Percentiles rank a stretch among this genome's conserved stretches.
Conservation (phyloP, 2,329 filamentous ascomycete species). For the Reticulascus tulasneorum region DNA sequence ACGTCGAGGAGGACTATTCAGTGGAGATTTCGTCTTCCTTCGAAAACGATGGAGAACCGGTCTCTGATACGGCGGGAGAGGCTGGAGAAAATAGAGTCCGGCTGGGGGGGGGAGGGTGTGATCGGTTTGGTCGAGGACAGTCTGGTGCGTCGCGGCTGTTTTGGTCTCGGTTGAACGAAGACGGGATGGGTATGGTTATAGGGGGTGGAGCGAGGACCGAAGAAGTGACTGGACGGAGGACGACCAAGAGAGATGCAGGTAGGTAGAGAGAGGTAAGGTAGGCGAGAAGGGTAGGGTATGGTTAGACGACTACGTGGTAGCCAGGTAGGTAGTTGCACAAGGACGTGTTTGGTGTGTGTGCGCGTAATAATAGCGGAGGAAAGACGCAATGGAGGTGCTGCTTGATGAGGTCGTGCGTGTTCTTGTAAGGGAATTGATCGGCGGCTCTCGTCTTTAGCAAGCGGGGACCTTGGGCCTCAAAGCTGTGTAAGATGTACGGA, state of each 20-base stretch:
- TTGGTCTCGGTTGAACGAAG: no score
- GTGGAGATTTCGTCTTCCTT: no score
- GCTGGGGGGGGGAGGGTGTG: no score
- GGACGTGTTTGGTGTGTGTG: not conserved
- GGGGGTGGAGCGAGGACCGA: no score
- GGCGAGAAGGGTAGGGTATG: conserved; percentile 4
- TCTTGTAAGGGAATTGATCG: conserved; percentile 13
- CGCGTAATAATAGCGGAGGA: not conserved
- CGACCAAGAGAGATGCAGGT: not conserved
- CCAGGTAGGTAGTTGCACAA: not conserved
- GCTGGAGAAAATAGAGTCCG: no score
- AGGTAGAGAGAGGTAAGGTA: not conserved
- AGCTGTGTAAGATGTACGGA: conserved; percentile 9
- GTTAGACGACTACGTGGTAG: conserved; percentile 10
- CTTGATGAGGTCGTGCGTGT: conserved; percentile 15
- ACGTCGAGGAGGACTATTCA: no score
- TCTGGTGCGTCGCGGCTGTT: no score
- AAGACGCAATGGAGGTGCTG: conserved; percentile 6
- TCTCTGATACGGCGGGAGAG: no score
- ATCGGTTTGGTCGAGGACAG: no score
- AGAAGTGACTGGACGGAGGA: no score
- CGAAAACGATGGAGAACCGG: no score
- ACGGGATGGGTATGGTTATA: no score
- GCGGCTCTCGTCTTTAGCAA: conserved; percentile 2
- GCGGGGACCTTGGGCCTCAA: conserved; percentile 14